Conservation (phyloP, 257 asterid species). For the Prunella vulgaris region DNA sequence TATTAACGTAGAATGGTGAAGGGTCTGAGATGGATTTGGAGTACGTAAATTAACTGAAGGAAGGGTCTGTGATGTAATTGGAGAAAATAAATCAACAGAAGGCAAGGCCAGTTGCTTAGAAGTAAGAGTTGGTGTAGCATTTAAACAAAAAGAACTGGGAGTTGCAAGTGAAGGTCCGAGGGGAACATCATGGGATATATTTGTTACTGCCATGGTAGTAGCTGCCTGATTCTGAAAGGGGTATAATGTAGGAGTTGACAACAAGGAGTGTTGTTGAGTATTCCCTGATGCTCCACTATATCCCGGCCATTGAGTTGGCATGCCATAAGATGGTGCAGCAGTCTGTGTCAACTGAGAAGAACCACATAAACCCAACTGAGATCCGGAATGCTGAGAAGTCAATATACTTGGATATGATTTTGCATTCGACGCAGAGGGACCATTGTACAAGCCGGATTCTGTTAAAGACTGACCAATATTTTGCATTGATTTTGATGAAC, state of each 20-base stretch:
- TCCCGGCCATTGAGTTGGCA: conserved; percentile 40
- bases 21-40: conserved; percentile 30
- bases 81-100: conserved; percentile 27
- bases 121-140: conserved; percentile 24
- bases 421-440: conserved; percentile 31
- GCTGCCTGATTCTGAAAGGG: conserved; percentile 33
- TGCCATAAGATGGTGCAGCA: conserved; percentile 35
- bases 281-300: conserved; percentile 33
- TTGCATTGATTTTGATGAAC: conserved; percentile 33
- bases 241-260: conserved; percentile 24
- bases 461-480: conserved; percentile 37
- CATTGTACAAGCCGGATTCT: conserved; percentile 34
- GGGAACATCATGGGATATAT: conserved; percentile 26
- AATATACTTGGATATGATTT: conserved; percentile 26
- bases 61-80: conserved; percentile 33
- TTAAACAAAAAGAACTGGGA: conserved; percentile 32
- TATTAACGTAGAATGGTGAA: conserved; percentile 33
- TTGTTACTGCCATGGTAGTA: conserved; percentile 20
- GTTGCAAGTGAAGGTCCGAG: conserved; percentile 29
- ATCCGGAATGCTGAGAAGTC: conserved; percentile 41
- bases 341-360: conserved; percentile 33
- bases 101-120: conserved; percentile 31
- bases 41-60: conserved; percentile 29
- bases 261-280: conserved; percentile 30
- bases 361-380: conserved; percentile 33